A percentile compares a stretch with the other conserved stretches of the same genome.
Evolutionary conservation across 1,284 basidiomycete genomes (phyloP).

Genomic region (Inonotus hispidus): DNA sequence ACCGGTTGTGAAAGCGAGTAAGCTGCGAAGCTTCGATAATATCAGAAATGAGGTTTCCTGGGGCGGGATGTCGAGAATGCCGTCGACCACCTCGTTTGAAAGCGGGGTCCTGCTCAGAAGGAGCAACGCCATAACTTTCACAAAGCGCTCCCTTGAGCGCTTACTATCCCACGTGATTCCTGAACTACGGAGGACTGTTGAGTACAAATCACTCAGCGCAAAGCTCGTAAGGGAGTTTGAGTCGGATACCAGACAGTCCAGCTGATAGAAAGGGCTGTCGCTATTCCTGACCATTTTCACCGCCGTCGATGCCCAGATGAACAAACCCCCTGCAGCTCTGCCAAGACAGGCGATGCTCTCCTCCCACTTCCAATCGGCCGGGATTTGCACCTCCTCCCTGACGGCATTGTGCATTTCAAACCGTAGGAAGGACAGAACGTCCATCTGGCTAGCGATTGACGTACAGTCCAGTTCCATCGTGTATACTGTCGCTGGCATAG

Average conservation of each 20-base stretch:
- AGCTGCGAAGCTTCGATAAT: not conserved
- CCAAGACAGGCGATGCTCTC: not conserved
- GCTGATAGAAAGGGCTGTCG: not conserved
- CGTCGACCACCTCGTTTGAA: not conserved
- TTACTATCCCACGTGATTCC: not conserved
- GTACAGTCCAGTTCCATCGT: not conserved
- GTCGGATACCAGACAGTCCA: not conserved
- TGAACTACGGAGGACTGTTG: not conserved
- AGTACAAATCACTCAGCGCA: not conserved
- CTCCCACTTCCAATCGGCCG: not conserved
- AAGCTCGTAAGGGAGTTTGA: not conserved
- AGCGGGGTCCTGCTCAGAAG: not conserved
- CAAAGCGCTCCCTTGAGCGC: not conserved
- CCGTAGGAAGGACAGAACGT: not conserved
- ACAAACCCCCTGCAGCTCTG: not conserved
- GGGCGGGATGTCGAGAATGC: not conserved
- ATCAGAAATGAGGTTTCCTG: not conserved
- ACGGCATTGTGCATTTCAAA: not conserved
- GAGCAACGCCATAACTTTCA: not conserved
- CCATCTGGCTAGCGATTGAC: not conserved
- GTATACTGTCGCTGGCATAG: not conserved
- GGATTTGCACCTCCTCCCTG: not conserved
- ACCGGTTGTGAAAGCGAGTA: not conserved
- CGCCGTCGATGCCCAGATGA: conserved; percentile 6
- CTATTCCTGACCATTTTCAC: not conserved